A percentile compares a stretch with the other conserved stretches of the same genome.
phyloP scores from a whole-genome alignment of 441 rosid genomes.

The Kokia cookei region DNA sequence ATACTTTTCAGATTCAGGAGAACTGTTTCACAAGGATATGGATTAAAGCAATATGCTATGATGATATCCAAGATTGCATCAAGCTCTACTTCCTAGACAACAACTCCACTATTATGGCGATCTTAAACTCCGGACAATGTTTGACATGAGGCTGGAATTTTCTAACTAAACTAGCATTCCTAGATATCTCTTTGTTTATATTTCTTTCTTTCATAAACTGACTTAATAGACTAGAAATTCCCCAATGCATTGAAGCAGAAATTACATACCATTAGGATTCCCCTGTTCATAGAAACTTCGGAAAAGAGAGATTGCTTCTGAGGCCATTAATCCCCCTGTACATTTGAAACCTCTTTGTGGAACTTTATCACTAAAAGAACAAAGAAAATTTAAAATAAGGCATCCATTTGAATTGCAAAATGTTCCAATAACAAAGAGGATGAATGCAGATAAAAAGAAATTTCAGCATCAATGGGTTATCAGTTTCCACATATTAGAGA shows the following conservation, averaged over 20 bases:
- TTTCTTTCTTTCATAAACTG: not conserved
- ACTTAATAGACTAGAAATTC: not conserved
- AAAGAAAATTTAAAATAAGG: not conserved
- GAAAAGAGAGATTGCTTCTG: slow-evolving; percentile 60
- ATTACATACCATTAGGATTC: slow-evolving; percentile 63
- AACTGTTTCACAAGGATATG: not conserved
- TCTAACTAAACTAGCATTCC: not conserved
- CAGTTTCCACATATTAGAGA: not conserved
- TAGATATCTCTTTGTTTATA: not conserved
- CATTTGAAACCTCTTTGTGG: slow-evolving; percentile 49
- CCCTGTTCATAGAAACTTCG: slow-evolving; percentile 75
- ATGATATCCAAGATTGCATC: not conserved
- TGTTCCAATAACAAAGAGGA: not conserved
- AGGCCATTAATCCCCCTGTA: slow-evolving; percentile 68
- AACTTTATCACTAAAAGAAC: slow-evolving; percentile 25
- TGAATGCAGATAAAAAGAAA: not conserved
- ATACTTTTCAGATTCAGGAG: not conserved
- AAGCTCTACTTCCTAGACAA: not conserved
- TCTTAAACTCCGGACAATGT: not conserved
- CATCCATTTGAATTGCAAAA: slow-evolving; percentile 3
- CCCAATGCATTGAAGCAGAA: not conserved
- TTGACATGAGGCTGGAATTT: not conserved
- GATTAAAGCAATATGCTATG: not conserved
- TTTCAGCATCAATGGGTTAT: not conserved
- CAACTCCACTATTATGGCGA: not conserved